These are phyloP conservation scores for Leishmania tropica DNA, from an alignment of 208 protist genomes.

Conservation along the genomic window DNA sequence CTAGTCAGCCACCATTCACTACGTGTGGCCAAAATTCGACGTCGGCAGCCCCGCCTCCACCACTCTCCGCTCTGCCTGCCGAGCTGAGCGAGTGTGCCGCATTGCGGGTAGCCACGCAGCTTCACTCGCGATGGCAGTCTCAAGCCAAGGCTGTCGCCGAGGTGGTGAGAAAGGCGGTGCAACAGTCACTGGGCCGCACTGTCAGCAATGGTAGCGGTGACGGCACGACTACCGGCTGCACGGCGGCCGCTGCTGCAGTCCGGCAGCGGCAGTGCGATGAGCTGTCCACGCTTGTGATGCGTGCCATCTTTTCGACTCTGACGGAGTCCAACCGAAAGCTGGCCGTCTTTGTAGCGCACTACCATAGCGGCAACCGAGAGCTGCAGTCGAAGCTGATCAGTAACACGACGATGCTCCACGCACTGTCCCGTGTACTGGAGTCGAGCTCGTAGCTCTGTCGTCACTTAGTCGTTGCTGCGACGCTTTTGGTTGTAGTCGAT, in stretches of 20 bases:
- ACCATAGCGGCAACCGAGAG: conserved; percentile 50
- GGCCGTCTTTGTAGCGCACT: conserved; percentile 29
- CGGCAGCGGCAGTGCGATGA: conserved; percentile 29
- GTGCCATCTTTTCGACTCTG: conserved; percentile 32
- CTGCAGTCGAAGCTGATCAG: conserved; percentile 59
- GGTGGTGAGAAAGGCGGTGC: conserved; percentile 24
- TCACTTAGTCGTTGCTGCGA: neutral
- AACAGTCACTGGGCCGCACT: conserved; percentile 18
- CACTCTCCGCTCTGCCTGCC: conserved; percentile 15
- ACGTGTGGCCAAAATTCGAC: neutral
- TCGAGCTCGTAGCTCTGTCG: neutral
- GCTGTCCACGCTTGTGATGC: conserved; percentile 26
- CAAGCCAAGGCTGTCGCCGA: conserved; percentile 17
- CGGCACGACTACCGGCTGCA: neutral
- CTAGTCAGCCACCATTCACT: neutral
- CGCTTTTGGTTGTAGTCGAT: neutral
- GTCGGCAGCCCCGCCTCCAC: neutral
- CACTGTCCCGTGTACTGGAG: conserved; percentile 41
- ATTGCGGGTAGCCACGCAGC: conserved; percentile 35
- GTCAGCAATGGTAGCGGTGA: neutral
- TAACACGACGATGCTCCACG: conserved; percentile 55
- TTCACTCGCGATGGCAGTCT: conserved; percentile 46
- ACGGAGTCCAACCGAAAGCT: conserved; percentile 56
- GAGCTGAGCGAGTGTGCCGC: conserved; percentile 29
- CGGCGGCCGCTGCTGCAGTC: neutral